Evolutionary conservation across 2,329 filamentous ascomycete genomes (phyloP), one percentile per base, ranked within the genome.

Genomic region (Talaromyces sp.): DNA sequence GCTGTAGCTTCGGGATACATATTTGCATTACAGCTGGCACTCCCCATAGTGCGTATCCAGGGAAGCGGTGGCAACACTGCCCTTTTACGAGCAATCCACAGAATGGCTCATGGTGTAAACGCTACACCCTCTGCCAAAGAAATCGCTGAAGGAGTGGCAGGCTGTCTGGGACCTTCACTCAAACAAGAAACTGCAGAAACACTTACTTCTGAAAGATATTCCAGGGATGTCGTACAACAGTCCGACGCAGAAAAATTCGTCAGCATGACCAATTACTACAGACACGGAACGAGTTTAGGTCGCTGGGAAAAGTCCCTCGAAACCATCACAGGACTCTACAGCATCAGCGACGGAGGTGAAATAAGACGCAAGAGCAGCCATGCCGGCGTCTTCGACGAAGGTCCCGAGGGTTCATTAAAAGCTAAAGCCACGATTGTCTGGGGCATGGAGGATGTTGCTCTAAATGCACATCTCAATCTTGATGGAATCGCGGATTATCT

Each of bases 401-500:
- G 76, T 0, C 79, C 79, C 2, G 69, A 74, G 11, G 84, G 83
- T 3, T 73, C 78, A 3, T 72, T 87, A 24, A 83, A 82, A 66
- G 84, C 83, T 11, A 81, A 80, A 19, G 77, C 83, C 14, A 86
- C 84, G 6, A 71, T 87, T 19, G 67, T 88, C 47, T 85, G 84
- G 76, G 86, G 85, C 2, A 73, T 82, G 68, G 70, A 78, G 24
- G 86, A 88, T 70, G 70, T 76, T 11, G 85, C 84, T 6, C 78
- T 87, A 43, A 80, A 85, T 59, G 74, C 73, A 49, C 73, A 76
- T 13, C 73, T 87, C 33, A 81, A 78, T 31, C 72, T 87, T 31
- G 82, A 85, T 61, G 84, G 84, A 0, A 80, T 86, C 27, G 76
- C 77, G 1, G 82, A 85, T 61, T 86, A 83, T 67, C 76, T 87